Evolutionary conservation across 1,284 basidiomycete species (phyloP).

Genomic region (Anthracocystis panici-leucophaei): DNA sequence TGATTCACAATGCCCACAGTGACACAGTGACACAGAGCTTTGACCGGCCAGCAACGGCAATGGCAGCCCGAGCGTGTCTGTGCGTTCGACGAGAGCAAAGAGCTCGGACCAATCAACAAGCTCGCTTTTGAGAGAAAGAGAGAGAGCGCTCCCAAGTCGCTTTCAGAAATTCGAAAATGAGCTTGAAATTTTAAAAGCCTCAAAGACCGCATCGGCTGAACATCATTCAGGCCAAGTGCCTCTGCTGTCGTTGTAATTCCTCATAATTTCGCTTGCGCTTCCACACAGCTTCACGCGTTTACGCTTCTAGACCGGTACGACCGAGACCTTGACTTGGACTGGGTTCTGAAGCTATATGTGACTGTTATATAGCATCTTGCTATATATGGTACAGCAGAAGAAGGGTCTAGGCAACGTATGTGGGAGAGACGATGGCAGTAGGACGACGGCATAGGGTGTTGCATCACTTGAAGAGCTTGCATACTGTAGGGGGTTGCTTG

Average conservation of each 20-base stretch:
- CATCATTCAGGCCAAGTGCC: slow-evolving; percentile 12
- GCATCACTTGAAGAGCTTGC: not conserved
- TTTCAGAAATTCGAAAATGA: not conserved
- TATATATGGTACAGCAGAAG: not conserved
- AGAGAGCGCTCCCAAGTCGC: not conserved
- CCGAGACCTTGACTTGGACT: slow-evolving; percentile 10
- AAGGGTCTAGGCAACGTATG: not conserved
- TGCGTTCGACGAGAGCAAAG: not conserved
- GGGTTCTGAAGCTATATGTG: not conserved
- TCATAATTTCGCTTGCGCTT: slow-evolving; percentile 30
- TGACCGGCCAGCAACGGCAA: slow-evolving; percentile 45
- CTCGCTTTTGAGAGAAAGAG: slow-evolving; percentile 28
- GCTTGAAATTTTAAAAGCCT: not conserved
- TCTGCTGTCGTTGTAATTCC: slow-evolving; percentile 22
- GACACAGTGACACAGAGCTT: not conserved
- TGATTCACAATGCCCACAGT: slow-evolving; percentile 23
- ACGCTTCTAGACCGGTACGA: slow-evolving; percentile 19
- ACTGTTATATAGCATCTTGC: slow-evolving; percentile 1
- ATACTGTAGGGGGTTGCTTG: not conserved
- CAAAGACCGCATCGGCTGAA: slow-evolving; percentile 24
- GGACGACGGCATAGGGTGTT: not conserved
- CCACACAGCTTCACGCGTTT: not conserved
- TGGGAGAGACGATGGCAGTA: not conserved
- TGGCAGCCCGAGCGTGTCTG: slow-evolving; percentile 27
- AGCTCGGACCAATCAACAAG: slow-evolving; percentile 46